A percentile compares a stretch with the other conserved stretches of the same genome.
These are phyloP conservation scores for Lactarius quietus DNA, from an alignment of 768 basidiomycete species.

Conservation along the genomic window DNA sequence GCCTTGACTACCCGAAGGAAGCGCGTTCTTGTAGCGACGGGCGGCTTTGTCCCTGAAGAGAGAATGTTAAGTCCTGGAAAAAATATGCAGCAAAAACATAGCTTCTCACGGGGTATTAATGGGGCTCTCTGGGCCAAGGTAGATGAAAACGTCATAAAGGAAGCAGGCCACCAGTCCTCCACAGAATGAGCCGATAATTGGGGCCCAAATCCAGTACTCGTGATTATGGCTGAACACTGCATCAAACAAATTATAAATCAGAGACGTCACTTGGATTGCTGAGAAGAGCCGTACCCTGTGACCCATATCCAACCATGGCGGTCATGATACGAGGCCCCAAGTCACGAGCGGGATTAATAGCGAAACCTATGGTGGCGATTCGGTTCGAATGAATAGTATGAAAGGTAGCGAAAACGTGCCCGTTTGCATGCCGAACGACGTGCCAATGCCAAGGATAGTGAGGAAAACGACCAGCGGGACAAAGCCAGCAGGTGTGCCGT, in stretches of 20 bases:
- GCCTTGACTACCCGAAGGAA: slow-evolving; percentile 8
- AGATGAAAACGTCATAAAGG: slow-evolving; percentile 58
- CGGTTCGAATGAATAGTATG: too few relatives aligned
- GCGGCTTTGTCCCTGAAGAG: slow-evolving; percentile 6
- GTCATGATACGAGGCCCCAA: slow-evolving; percentile 66
- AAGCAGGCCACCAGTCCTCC: slow-evolving; percentile 54
- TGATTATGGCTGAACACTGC: slow-evolving; percentile 47
- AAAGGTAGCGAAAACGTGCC: slow-evolving; percentile 12
- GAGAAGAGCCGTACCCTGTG: slow-evolving; percentile 32
- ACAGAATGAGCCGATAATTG: slow-evolving; percentile 54
- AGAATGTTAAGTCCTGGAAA: neutral
- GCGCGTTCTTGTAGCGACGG: neutral
- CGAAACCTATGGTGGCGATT: slow-evolving; percentile 40
- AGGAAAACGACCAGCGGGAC: slow-evolving; percentile 55
- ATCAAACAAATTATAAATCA: neutral
- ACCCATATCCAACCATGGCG: slow-evolving; percentile 71
- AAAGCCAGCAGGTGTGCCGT: slow-evolving; percentile 47
- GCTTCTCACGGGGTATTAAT: slow-evolving; percentile 51
- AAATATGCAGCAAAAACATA: neutral
- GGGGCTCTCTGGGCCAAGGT: slow-evolving; percentile 52
- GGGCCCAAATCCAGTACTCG: slow-evolving; percentile 76
- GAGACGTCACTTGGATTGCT: neutral
- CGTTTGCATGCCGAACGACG: slow-evolving; percentile 60
- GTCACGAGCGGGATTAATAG: slow-evolving; percentile 71
- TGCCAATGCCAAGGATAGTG: slow-evolving; percentile 54